A percentile compares a stretch with the other conserved stretches of the same genome.
Conservation (phyloP, 805 yeast genomes). For the Millerozyma acaciae region DNA sequence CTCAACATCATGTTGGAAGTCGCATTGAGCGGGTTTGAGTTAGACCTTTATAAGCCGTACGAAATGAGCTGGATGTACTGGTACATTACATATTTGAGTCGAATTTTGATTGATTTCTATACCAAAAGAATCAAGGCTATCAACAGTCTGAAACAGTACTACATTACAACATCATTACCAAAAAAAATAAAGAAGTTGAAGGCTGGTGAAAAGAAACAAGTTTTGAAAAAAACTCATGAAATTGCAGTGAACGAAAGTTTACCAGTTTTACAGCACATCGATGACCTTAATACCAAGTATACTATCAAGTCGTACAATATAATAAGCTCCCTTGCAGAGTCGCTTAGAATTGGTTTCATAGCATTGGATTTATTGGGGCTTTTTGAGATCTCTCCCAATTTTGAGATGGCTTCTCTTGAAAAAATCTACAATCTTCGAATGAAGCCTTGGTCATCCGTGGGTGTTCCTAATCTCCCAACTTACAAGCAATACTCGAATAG, state of each 20-base stretch:
- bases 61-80: constrained; percentile 68
- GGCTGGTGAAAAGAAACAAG: constrained; percentile 48
- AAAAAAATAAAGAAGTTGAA: constrained; percentile 45
- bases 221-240: constrained; percentile 23
- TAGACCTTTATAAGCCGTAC: constrained; percentile 67
- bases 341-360: constrained; percentile 14
- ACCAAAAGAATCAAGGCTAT: constrained; percentile 29
- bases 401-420: constrained; percentile 3
- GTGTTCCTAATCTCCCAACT: constrained; percentile 65
- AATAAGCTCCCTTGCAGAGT: constrained; percentile 17
- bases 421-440: constrained; percentile 48
- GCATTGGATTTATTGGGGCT: constrained; percentile 16
- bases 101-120: constrained; percentile 40
- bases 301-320: constrained; percentile 16
- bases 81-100: constrained; percentile 53
- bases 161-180: constrained; percentile 29
- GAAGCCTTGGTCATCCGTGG: constrained; percentile 78
- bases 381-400: constrained; percentile 19
- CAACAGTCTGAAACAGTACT: constrained; percentile 32
- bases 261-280: constrained; percentile 30
- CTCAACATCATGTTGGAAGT: constrained; percentile 68
- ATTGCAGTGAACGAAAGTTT: constrained; percentile 29
- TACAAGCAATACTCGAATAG: constrained; percentile 41
- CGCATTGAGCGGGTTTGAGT: constrained; percentile 69
- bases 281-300: constrained; percentile 19